Conservation (phyloP, 768 basidiomycete species). For the Tylopilus cervinicoccineus region DNA sequence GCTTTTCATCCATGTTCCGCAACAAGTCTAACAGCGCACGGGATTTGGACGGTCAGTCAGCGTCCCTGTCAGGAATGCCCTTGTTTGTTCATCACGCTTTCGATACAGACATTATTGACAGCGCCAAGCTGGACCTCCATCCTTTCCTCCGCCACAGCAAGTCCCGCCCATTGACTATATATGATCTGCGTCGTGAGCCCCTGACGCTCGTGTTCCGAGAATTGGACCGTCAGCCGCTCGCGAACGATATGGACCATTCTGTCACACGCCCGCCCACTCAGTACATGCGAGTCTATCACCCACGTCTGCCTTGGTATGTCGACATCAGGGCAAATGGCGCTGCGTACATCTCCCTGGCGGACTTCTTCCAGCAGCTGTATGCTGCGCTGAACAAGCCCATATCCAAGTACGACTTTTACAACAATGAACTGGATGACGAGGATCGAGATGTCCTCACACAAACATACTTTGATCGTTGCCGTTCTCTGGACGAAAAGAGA, state of each 20-base stretch:
- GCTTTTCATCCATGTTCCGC: constrained; percentile 28
- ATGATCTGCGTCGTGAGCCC: constrained; percentile 48
- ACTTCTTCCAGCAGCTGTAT: constrained; percentile 49
- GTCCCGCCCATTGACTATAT: constrained; percentile 36
- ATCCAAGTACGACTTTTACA: constrained; percentile 52
- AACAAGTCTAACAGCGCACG: constrained; percentile 12
- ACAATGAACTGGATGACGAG: constrained; percentile 46
- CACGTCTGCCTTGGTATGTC: constrained; percentile 63
- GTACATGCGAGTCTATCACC: constrained; percentile 54
- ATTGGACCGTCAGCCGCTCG: constrained; percentile 40
- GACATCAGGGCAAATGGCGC: constrained; percentile 43
- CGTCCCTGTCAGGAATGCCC: neutral
- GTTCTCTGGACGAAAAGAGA: constrained; percentile 29
- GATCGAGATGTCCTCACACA: constrained; percentile 41
- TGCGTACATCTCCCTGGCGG: constrained; percentile 55
- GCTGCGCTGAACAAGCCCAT: constrained; percentile 43
- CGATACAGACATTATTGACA: constrained; percentile 24
- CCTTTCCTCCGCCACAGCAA: constrained; percentile 22
- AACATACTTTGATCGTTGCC: constrained; percentile 46
- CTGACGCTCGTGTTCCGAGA: constrained; percentile 41
- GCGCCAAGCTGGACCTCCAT: constrained; percentile 24
- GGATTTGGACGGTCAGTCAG: constrained; percentile 16
- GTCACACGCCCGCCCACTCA: constrained; percentile 48
- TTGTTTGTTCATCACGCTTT: neutral
- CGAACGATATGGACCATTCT: constrained; percentile 51